phyloP scores from a whole-genome alignment of 78 protist species.

The Polysphondylium violaceum region DNA sequence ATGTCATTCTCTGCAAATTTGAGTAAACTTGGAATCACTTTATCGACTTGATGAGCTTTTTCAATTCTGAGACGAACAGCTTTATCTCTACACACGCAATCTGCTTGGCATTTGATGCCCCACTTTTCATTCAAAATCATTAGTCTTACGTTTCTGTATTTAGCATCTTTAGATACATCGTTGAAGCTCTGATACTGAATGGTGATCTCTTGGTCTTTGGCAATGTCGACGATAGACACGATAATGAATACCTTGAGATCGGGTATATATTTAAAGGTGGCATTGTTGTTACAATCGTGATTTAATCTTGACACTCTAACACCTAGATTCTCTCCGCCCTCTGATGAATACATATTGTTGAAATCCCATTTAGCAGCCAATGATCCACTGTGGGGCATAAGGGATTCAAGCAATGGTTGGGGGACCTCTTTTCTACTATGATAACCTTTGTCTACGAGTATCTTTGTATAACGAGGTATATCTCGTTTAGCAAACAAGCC shows the following conservation, averaged over 20 bases:
- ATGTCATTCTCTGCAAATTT: neutral
- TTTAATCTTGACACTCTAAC: neutral
- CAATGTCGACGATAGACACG: neutral
- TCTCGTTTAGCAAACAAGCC: too few relatives aligned
- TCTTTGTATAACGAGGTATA: too few relatives aligned
- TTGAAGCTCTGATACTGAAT: neutral
- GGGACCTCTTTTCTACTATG: neutral
- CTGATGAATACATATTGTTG: neutral
- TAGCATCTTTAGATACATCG: neutral
- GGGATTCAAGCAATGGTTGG: neutral
- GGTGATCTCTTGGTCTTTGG: neutral
- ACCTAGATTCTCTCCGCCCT: slow-evolving; percentile 1
- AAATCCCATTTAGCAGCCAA: neutral
- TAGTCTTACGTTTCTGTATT: neutral
- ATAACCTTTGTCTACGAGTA: slow-evolving; percentile 2
- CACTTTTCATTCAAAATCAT: neutral
- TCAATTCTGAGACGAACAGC: neutral
- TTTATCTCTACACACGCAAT: neutral
- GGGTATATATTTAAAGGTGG: neutral
- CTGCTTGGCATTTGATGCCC: neutral
- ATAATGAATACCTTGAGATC: neutral
- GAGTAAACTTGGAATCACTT: neutral
- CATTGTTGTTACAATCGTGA: slow-evolving; percentile 13
- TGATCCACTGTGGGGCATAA: slow-evolving; percentile 6
- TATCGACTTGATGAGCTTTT: slow-evolving; percentile 11